Conservation (phyloP, 257 asterid species). For the Perilla frutescens region DNA sequence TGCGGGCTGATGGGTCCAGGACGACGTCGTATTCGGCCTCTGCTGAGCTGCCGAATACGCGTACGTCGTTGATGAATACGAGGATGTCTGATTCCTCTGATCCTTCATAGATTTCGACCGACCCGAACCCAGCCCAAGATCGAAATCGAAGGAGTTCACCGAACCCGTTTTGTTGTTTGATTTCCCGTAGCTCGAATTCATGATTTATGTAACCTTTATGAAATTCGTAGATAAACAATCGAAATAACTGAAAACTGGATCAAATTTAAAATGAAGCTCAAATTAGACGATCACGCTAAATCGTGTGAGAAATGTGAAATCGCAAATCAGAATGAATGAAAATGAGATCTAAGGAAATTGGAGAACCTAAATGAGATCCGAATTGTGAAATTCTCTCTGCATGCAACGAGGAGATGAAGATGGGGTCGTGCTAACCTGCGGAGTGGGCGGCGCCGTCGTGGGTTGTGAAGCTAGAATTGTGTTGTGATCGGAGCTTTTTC, state of each 20-base stretch:
- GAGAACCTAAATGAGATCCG: conserved; percentile 21
- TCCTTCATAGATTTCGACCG: conserved; percentile 66
- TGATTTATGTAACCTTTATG: conserved; percentile 7
- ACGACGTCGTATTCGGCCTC: conserved; percentile 56
- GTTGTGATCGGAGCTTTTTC: conserved; percentile 24
- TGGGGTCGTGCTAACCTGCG: conserved; percentile 31
- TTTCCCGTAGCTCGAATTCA: conserved; percentile 86
- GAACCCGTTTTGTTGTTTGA: conserved; percentile 64
- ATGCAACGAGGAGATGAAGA: not conserved
- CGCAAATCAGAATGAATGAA: conserved; percentile 39
- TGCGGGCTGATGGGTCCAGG: conserved; percentile 86
- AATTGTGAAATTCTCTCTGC: not conserved
- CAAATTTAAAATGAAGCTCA: not conserved
- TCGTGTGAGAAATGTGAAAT: not conserved
- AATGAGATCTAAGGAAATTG: conserved; percentile 33
- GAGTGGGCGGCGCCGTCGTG: conserved; percentile 38
- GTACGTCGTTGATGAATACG: conserved; percentile 48
- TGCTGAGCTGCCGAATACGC: conserved; percentile 48
- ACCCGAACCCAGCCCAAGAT: conserved; percentile 72
- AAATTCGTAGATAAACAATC: conserved; percentile 17
- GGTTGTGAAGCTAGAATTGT: conserved; percentile 33
- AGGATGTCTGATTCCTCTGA: conserved; percentile 56
- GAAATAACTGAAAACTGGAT: conserved; percentile 7
- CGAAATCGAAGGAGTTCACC: conserved; percentile 73
- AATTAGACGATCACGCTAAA: conserved; percentile 3